A percentile compares a stretch with the other conserved stretches of the same genome.
Evolutionary conservation across 371 early-diverging fungal genomes (phyloP).

Genomic region (Globomyces sp.): DNA sequence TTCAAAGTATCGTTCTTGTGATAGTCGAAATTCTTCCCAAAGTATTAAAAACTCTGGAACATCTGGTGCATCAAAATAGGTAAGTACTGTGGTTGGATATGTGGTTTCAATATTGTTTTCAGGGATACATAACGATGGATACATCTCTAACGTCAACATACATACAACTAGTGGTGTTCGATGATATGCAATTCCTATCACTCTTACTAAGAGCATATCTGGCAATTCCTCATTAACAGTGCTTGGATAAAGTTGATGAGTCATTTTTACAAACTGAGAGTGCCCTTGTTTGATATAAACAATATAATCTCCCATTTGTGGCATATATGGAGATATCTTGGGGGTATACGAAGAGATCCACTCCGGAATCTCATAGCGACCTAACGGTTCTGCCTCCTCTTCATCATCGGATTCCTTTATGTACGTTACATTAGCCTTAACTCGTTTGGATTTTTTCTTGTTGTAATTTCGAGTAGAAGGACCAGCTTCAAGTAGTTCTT

Average conservation of each 20-base stretch:
- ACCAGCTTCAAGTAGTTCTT: too few relatives aligned
- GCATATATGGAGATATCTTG: slow-evolving; percentile 26
- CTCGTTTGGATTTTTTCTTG: too few relatives aligned
- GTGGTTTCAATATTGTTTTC: not conserved
- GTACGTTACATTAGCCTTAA: too few relatives aligned
- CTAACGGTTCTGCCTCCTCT: not conserved
- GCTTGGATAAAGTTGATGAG: not conserved
- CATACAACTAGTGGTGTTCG: not conserved
- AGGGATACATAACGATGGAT: not conserved
- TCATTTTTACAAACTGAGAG: slow-evolving; percentile 14
- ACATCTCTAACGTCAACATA: not conserved
- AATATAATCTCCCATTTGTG: slow-evolving; percentile 35
- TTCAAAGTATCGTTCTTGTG: slow-evolving; percentile 10
- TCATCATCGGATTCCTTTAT: too few relatives aligned
- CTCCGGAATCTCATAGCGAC: not conserved
- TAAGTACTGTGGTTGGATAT: not conserved
- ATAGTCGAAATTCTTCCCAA: slow-evolving; percentile 17
- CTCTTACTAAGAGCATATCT: slow-evolving; percentile 1
- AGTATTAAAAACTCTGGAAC: slow-evolving; percentile 28
- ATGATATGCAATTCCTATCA: not conserved
- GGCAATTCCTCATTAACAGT: not conserved
- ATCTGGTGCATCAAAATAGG: slow-evolving; percentile 23
- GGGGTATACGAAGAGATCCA: slow-evolving; percentile 4
- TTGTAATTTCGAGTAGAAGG: too few relatives aligned
- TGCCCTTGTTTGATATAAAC: slow-evolving; percentile 33